These are phyloP conservation scores for Coemansia sp. DNA, from an alignment of 192 early-diverging fungal species.

Conservation along the genomic window DNA sequence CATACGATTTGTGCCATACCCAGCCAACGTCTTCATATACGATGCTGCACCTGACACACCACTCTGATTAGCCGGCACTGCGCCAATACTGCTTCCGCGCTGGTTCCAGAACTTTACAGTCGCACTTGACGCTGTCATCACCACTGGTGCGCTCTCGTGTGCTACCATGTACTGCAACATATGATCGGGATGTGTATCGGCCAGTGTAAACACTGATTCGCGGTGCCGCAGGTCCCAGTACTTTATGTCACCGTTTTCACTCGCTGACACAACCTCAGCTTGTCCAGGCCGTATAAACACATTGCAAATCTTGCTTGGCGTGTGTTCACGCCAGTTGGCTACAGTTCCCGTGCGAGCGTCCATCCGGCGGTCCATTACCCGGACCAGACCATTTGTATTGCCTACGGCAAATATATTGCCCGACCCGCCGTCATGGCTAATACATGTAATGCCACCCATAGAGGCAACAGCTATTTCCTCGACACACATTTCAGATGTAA, in stretches of 20 bases:
- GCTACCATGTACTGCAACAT: conserved; percentile 21
- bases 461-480: conserved; percentile 38
- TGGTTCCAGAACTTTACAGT: conserved; percentile 55
- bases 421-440: conserved; percentile 40
- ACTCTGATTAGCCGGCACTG: conserved; percentile 19
- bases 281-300: conserved; percentile 40
- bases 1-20: conserved; percentile 10
- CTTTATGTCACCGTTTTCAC: conserved; percentile 37
- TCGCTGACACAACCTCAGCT: conserved; percentile 43
- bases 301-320: conserved; percentile 27
- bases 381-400: conserved; percentile 44
- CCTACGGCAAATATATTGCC: conserved; percentile 49
- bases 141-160: conserved; percentile 48
- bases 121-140: conserved; percentile 36
- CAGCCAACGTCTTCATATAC: conserved; percentile 42
- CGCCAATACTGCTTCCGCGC: conserved; percentile 41
- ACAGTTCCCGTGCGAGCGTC: conserved; percentile 30
- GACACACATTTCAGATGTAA: conserved; percentile 46
- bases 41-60: neutral
- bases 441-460: conserved; percentile 43
- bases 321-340: conserved; percentile 47
- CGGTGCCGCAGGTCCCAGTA: conserved; percentile 54
- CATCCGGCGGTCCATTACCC: conserved; percentile 50
- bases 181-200: conserved; percentile 28
- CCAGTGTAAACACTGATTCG: conserved; percentile 23